Evolutionary conservation across 2,329 filamentous ascomycete genomes (phyloP).

Genomic region (Epichloe sylvatica): DNA sequence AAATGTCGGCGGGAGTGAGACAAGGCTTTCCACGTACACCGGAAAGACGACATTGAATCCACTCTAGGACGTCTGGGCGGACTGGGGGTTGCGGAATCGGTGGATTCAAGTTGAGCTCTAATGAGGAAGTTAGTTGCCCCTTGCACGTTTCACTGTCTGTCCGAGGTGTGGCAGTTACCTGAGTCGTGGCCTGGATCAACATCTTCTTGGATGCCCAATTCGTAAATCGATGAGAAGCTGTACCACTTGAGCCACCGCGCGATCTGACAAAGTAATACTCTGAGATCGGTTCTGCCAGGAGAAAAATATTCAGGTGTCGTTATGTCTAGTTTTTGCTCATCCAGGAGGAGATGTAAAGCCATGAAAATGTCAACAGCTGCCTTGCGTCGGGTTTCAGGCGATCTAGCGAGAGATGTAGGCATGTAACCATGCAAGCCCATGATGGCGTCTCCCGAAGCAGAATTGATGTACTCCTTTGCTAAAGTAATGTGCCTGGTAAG

Average conservation of each 20-base stretch:
- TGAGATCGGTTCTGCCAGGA: slow-evolving; percentile 38
- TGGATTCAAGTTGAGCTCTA: slow-evolving; percentile 20
- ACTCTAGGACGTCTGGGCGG: slow-evolving; percentile 34
- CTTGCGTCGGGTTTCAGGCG: slow-evolving; percentile 42
- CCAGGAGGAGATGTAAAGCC: slow-evolving; percentile 70
- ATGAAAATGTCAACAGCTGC: slow-evolving; percentile 55
- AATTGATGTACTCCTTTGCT: slow-evolving; percentile 51
- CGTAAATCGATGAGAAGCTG: slow-evolving; percentile 33
- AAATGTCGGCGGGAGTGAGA: slow-evolving; percentile 31
- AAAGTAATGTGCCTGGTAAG: slow-evolving; percentile 39
- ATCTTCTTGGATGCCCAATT: slow-evolving; percentile 38
- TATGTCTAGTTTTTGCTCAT: slow-evolving; percentile 74
- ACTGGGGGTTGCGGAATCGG: slow-evolving; percentile 20
- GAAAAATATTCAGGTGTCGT: slow-evolving; percentile 31
- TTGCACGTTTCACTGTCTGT: background rate
- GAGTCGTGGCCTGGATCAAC: slow-evolving; percentile 24
- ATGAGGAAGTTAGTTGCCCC: background rate
- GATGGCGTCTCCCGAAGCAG: slow-evolving; percentile 40
- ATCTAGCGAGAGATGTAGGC: slow-evolving; percentile 42
- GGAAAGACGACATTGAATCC: slow-evolving; percentile 36
- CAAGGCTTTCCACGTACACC: slow-evolving; percentile 24
- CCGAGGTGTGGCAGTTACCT: slow-evolving; percentile 18
- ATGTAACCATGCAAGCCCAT: slow-evolving; percentile 46
- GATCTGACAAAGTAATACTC: slow-evolving; percentile 68
- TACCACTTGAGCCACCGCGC: slow-evolving; percentile 67